Evolutionary conservation across 352 stramenopile species (phyloP), one percentile per base, ranked within the genome.

Genomic region (Phytophthora podocarpi): DNA sequence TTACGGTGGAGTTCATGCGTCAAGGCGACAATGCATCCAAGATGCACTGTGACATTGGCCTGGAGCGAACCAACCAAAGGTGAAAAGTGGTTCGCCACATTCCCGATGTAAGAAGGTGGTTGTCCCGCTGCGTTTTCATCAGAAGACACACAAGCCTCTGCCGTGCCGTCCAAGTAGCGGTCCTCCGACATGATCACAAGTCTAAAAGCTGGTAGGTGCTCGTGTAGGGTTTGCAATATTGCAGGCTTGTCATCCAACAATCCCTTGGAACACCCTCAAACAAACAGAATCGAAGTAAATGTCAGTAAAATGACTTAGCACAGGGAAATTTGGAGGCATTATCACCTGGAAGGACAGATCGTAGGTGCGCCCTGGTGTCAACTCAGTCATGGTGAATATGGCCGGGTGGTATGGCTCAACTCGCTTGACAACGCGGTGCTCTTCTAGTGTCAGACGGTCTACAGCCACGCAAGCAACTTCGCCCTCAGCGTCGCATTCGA

Each of bases 401-500:
- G 64, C 45, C 10, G 78, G 78, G 6, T 35, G 23, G 15, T 57
- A 26, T 13, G 65, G 32, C 21, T 60, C 18, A 42, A 64, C 51
- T 18, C 41, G 32, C 18, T 64, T 31, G 9, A 45, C 13, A 3
- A 52, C 24, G 4, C 40, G 49, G 16, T 59, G 42, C 3, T 53
- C 34, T 49, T 72, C 31, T 9, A 59, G 37, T 45, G 48, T 73
- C 13, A 88, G 27, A 3, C 76, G 68, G 40, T 82, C 76, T 4
- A 59, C 72, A 55, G 74, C 49, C 0, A 80, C 43, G 20, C 78
- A 86, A 30, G 46, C 20, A 15, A 86, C 26, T 11, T 80, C 54
- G 4, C 50, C 53, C 31, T 82, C 76, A 32, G 45, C 50, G 27
- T 80, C 68, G 13, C 67, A 70, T 56, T 85, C 79, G 20, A 89